Conservation (phyloP, 441 rosid genomes). For the Croton laevigatus region DNA sequence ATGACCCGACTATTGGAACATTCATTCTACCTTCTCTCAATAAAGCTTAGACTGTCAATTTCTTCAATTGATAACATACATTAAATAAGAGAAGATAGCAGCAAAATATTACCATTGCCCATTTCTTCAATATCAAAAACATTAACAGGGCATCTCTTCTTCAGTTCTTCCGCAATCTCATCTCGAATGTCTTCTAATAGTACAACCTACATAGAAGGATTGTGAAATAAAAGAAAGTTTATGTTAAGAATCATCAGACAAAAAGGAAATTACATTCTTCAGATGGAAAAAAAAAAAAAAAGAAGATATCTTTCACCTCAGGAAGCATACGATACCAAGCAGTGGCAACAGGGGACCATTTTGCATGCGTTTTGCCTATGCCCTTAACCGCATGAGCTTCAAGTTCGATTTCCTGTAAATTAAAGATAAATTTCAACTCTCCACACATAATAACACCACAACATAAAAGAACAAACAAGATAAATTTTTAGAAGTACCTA, state of each 20-base stretch:
- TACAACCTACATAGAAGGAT: constrained; percentile 49
- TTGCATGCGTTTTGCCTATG: constrained; percentile 88
- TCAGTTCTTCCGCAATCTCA: constrained; percentile 60
- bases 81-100: constrained; percentile 17
- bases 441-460: neutral
- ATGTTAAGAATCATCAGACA: neutral
- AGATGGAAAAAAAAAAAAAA: neutral
- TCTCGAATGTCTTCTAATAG: constrained; percentile 59
- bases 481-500: neutral
- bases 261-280: constrained; percentile 5
- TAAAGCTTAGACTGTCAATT: neutral
- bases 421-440: neutral
- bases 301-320: constrained; percentile 50
- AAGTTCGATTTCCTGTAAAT: constrained; percentile 81
- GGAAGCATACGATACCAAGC: constrained; percentile 98
- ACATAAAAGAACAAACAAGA: neutral
- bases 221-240: neutral
- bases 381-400: constrained; percentile 99
- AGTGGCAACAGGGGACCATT: constrained; percentile 97
- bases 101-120: constrained; percentile 61
- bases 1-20: neutral
- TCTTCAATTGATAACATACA: constrained; percentile 1
- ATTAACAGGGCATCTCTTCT: constrained; percentile 56
- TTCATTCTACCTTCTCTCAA: neutral
- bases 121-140: constrained; percentile 95